A percentile compares a stretch with the other conserved stretches of the same genome.
phyloP scores from a whole-genome alignment of 2,329 filamentous ascomycete species.

The Aureobasidium vineae region DNA sequence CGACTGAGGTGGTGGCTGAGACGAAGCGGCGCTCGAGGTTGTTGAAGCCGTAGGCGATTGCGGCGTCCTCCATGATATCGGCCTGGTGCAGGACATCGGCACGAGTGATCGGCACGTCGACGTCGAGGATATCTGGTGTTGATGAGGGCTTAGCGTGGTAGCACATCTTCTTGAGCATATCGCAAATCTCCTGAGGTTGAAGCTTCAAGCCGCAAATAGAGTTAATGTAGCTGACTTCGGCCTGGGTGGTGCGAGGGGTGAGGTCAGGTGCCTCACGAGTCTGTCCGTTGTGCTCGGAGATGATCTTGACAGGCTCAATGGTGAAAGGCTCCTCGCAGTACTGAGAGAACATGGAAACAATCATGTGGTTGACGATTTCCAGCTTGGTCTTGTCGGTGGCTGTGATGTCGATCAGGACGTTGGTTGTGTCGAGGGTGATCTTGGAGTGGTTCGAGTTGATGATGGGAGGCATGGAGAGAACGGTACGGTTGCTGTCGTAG shows the following conservation, averaged over 20 bases:
- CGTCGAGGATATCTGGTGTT: slow-evolving; percentile 64
- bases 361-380: slow-evolving; percentile 91
- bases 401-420: slow-evolving; percentile 96
- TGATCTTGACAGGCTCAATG: slow-evolving; percentile 87
- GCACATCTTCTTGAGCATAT: slow-evolving; percentile 84
- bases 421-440: slow-evolving; percentile 85
- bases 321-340: slow-evolving; percentile 89
- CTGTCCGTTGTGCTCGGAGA: slow-evolving; percentile 86
- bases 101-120: slow-evolving; percentile 81
- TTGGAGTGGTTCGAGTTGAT: slow-evolving; percentile 98
- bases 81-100: slow-evolving; percentile 95
- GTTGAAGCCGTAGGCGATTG: slow-evolving; percentile 97
- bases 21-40: slow-evolving; percentile 84
- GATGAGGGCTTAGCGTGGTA: slow-evolving; percentile 74
- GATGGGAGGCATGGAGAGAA: slow-evolving; percentile 93
- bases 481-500: slow-evolving; percentile 79
- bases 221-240: slow-evolving; percentile 92
- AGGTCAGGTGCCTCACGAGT: slow-evolving; percentile 80
- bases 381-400: slow-evolving; percentile 95
- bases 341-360: slow-evolving; percentile 94
- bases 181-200: slow-evolving; percentile 70
- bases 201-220: slow-evolving; percentile 81
- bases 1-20: slow-evolving; percentile 80
- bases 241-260: slow-evolving; percentile 70
- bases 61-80: slow-evolving; percentile 98